Conservation (phyloP, 768 basidiomycete species). For the Neoboletus brunneissimus region DNA sequence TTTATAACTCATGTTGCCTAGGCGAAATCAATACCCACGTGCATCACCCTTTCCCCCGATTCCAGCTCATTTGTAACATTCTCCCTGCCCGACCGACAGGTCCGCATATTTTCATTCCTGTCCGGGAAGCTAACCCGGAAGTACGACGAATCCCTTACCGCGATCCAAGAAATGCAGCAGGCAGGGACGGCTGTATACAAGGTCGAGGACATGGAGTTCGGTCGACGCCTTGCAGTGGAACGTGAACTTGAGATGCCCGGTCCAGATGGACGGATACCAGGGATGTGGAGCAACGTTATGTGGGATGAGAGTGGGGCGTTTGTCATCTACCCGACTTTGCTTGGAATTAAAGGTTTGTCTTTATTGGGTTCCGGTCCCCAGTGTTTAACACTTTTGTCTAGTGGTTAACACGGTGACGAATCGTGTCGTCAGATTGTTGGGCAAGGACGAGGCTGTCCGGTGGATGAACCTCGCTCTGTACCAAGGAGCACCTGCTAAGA, state of each 20-base stretch:
- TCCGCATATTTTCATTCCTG: conserved; percentile 91
- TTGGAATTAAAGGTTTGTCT: conserved; percentile 87
- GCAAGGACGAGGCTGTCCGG: conserved; percentile 91
- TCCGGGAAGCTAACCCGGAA: conserved; percentile 86
- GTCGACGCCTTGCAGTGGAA: conserved; percentile 90
- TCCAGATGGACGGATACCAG: conserved; percentile 67
- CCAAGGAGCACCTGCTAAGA: conserved; percentile 91
- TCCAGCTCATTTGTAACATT: conserved; percentile 89
- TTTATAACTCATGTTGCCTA: conserved; percentile 29
- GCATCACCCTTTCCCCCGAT: conserved; percentile 87
- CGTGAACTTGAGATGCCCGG: conserved; percentile 84
- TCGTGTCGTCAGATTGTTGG: conserved; percentile 80
- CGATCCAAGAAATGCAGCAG: conserved; percentile 98
- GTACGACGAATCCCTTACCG: conserved; percentile 91
- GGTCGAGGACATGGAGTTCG: conserved; percentile 99
- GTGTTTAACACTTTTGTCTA: conserved; percentile 28
- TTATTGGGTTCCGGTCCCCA: background rate
- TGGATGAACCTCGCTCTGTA: conserved; percentile 88
- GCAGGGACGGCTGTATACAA: conserved; percentile 90
- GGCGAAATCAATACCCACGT: conserved; percentile 91
- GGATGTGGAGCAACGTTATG: conserved; percentile 83
- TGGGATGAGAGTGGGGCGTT: conserved; percentile 99
- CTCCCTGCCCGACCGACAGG: conserved; percentile 89
- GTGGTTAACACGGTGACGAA: conserved; percentile 96
- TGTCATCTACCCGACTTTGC: conserved; percentile 86